phyloP scores from a whole-genome alignment of 768 basidiomycete genomes.

The Panaeolus papilionaceus region DNA sequence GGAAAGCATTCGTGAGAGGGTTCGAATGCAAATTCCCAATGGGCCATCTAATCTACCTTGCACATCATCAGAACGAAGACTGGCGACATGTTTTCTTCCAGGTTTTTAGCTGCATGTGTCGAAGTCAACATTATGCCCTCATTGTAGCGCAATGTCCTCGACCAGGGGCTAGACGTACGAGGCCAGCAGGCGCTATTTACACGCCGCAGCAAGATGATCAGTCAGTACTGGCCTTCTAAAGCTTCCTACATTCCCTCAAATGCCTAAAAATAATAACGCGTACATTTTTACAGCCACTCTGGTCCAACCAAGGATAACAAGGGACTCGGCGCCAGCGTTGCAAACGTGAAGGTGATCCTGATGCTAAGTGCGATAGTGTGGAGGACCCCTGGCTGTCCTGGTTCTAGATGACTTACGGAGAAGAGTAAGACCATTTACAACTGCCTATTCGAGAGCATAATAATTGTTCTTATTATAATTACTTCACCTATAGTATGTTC shows the following conservation, averaged over 20 bases:
- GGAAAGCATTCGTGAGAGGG: not conserved
- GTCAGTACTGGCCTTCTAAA: not conserved
- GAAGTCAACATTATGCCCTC: not conserved
- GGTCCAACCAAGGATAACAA: not conserved
- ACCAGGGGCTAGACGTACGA: not conserved
- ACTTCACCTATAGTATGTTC: not conserved
- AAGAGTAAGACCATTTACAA: constrained; percentile 7
- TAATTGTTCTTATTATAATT: not conserved
- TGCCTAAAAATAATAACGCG: not conserved
- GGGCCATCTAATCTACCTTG: constrained; percentile 3
- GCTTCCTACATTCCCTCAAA: not conserved
- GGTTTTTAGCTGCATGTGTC: not conserved
- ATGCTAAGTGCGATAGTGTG: constrained; percentile 1
- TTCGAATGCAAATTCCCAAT: not conserved
- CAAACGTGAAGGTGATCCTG: not conserved
- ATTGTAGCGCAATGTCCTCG: not conserved
- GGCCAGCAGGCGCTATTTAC: not conserved
- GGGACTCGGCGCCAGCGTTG: constrained; percentile 9
- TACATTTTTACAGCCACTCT: constrained; percentile 2
- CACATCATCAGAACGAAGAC: not conserved
- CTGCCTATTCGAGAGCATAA: not conserved
- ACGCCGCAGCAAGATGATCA: not conserved
- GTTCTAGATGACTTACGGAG: constrained; percentile 11
- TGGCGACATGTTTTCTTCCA: not conserved
- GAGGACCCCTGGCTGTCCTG: constrained; percentile 9